A percentile compares a stretch with the other conserved stretches of the same genome.
phyloP scores from a whole-genome alignment of 345 rosid genomes.

The Isatis tinctoria region DNA sequence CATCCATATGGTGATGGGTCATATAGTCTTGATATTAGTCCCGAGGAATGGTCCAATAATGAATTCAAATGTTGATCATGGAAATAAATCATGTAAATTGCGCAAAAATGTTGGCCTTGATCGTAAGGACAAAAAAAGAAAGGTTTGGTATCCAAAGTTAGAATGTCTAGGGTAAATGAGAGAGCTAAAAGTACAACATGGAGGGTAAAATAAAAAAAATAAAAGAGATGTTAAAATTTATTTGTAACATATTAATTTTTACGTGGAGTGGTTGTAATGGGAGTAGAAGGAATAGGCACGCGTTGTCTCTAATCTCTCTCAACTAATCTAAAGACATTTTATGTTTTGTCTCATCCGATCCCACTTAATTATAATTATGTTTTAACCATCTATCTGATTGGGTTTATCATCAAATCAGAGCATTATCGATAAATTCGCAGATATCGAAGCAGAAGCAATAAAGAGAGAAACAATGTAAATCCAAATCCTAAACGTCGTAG shows the following conservation, averaged over 20 bases:
- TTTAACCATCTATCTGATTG: constrained; percentile 14
- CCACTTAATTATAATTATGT: constrained; percentile 18
- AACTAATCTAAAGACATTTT: constrained; percentile 31
- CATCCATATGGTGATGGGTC: neutral
- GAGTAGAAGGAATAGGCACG: constrained; percentile 25
- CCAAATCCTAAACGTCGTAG: constrained; percentile 39
- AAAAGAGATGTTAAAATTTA: neutral
- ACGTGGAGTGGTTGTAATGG: constrained; percentile 38
- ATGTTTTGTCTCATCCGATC: constrained; percentile 33
- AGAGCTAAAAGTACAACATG: neutral
- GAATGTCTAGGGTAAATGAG: neutral
- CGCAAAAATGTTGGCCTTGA: neutral
- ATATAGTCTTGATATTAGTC: neutral
- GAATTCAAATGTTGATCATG: neutral
- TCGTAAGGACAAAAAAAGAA: neutral
- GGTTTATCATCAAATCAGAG: constrained; percentile 19
- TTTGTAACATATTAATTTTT: neutral
- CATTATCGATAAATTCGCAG: constrained; percentile 25
- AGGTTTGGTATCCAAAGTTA: neutral
- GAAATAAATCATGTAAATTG: neutral
- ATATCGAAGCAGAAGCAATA: constrained; percentile 24
- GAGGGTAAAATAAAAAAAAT: neutral
- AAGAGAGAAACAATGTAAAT: constrained; percentile 16
- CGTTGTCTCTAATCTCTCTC: constrained; percentile 32
- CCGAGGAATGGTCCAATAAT: neutral